Percentiles rank a stretch among this genome's conserved stretches.
Conservation (phyloP, 305 asterid genomes). For the Ilex paraguariensis region DNA sequence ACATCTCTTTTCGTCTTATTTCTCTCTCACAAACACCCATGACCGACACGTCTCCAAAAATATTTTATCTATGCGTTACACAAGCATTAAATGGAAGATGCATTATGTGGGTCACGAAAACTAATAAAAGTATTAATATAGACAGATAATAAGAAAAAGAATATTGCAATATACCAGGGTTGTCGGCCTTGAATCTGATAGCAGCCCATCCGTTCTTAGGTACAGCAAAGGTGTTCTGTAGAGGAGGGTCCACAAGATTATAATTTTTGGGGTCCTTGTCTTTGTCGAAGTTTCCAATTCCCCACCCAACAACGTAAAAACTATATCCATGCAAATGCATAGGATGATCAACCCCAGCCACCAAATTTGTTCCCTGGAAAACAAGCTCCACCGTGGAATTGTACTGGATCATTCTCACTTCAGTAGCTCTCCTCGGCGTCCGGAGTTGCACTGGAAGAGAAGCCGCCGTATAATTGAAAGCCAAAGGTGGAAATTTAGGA, state of each 20-base stretch:
- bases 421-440: slow-evolving; percentile 30
- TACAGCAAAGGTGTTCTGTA: slow-evolving; percentile 7
- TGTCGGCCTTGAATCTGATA: slow-evolving; percentile 20
- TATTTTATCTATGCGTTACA: no score
- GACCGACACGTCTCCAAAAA: neutral
- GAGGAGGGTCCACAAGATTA: slow-evolving; percentile 5
- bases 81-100: no score
- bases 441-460: slow-evolving; percentile 12
- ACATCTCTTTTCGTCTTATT: no score
- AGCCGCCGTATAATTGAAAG: slow-evolving; percentile 34
- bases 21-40: neutral
- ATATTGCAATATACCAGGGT: slow-evolving; percentile 1
- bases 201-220: slow-evolving; percentile 15
- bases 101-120: no score
- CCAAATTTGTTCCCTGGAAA: slow-evolving; percentile 14
- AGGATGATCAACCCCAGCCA: slow-evolving; percentile 14
- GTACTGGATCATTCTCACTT: slow-evolving; percentile 31
- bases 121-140: no score
- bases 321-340: slow-evolving; percentile 30
- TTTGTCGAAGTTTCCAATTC: slow-evolving; percentile 17
- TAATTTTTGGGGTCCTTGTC: slow-evolving; percentile 4
- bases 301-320: slow-evolving; percentile 23
- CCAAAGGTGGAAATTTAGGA: slow-evolving; percentile 25
- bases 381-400: slow-evolving; percentile 37
- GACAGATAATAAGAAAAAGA: no score